Evolutionary conservation across 371 early-diverging fungal genomes (phyloP).

Genomic region (Rhizopus sp.): DNA sequence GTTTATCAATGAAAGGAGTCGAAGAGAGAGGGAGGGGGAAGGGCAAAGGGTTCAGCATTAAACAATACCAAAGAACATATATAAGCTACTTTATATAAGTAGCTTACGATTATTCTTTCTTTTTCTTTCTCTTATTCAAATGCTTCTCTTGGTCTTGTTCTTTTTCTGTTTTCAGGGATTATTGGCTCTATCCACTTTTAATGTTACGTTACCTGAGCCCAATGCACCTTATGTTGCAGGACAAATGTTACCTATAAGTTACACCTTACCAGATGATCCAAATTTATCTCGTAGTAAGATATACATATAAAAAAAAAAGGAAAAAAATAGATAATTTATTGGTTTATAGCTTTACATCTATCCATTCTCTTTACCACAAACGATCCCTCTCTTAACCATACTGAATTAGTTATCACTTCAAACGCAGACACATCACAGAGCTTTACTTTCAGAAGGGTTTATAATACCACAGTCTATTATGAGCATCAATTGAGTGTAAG

Average conservation of each 20-base stretch:
- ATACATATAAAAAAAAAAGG: not conserved
- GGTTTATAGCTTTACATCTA: constrained; percentile 3
- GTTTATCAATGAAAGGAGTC: too few species aligned
- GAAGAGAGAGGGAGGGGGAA: too few species aligned
- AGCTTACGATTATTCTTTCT: too few species aligned
- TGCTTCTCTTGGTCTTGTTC: too few species aligned
- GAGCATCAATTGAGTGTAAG: constrained; percentile 39
- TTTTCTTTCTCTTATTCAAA: too few species aligned
- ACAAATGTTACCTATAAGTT: constrained; percentile 44
- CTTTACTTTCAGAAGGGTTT: constrained; percentile 29
- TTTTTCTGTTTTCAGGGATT: too few species aligned
- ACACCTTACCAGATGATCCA: constrained; percentile 29
- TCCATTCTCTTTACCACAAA: constrained; percentile 30
- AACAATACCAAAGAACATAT: too few species aligned
- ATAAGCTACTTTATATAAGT: too few species aligned
- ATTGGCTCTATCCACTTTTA: constrained; percentile 15
- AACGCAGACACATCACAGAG: constrained; percentile 41
- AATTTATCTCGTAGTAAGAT: not conserved
- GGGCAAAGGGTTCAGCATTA: too few species aligned
- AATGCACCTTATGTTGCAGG: constrained; percentile 45
- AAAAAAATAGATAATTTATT: not conserved
- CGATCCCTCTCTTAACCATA: constrained; percentile 26
- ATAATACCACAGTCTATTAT: constrained; percentile 28
- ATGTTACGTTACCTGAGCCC: constrained; percentile 43
- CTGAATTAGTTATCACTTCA: constrained; percentile 25